These are phyloP conservation scores for Colletotrichum sp. DNA, from an alignment of 2,329 filamentous ascomycete species.

Conservation along the genomic window DNA sequence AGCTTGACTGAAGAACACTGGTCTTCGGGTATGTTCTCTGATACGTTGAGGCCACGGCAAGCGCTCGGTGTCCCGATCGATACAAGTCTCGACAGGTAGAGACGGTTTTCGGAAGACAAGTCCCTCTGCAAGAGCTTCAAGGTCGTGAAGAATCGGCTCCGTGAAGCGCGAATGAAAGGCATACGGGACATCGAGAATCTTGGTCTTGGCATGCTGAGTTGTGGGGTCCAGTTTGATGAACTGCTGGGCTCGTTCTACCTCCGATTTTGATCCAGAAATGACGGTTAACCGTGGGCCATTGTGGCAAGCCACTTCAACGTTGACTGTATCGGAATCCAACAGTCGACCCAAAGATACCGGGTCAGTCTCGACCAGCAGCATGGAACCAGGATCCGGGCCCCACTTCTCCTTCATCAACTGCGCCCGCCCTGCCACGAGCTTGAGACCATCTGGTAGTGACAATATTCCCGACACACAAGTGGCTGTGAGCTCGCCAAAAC, in stretches of 20 bases:
- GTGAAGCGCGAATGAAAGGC: slow-evolving; percentile 51
- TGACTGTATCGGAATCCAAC: slow-evolving; percentile 18
- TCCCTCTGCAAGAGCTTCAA: slow-evolving; percentile 27
- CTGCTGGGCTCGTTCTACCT: slow-evolving; percentile 29
- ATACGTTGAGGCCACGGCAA: slow-evolving; percentile 15
- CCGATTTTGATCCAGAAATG: slow-evolving; percentile 38
- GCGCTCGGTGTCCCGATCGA: background rate
- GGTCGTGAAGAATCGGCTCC: slow-evolving; percentile 31
- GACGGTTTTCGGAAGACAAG: background rate
- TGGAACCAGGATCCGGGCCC: slow-evolving; percentile 39
- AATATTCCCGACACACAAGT: slow-evolving; percentile 38
- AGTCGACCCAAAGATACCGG: background rate
- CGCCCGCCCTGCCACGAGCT: slow-evolving; percentile 30
- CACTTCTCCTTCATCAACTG: slow-evolving; percentile 32
- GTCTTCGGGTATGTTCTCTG: slow-evolving; percentile 41
- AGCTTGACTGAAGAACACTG: slow-evolving; percentile 49
- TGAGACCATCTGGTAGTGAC: slow-evolving; percentile 32
- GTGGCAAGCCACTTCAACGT: slow-evolving; percentile 47
- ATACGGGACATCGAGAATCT: slow-evolving; percentile 47
- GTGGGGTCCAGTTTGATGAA: background rate
- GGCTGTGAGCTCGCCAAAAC: slow-evolving; percentile 45
- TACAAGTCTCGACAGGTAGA: background rate
- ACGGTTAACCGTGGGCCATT: slow-evolving; percentile 47
- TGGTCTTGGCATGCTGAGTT: slow-evolving; percentile 24
- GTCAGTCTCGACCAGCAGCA: slow-evolving; percentile 42